A percentile compares a stretch with the other conserved stretches of the same genome.
phyloP scores from a whole-genome alignment of 2,329 filamentous ascomycete genomes.

The Neocucurbitaria cava region DNA sequence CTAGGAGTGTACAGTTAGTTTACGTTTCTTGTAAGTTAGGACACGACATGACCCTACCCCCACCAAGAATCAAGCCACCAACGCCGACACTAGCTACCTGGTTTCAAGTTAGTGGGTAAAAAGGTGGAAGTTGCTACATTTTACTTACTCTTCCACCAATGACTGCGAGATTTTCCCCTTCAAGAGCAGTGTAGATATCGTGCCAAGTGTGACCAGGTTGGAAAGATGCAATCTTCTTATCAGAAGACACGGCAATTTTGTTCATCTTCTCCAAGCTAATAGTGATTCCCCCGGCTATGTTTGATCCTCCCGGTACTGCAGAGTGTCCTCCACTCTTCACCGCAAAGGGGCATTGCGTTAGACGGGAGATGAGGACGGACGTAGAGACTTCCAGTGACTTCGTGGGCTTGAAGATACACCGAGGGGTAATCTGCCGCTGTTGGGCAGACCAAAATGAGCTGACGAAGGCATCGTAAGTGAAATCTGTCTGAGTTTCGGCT shows the following conservation, averaged over 20 bases:
- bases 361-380: conserved; percentile 18
- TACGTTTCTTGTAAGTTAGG: background rate
- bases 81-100: conserved; percentile 29
- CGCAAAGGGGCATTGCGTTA: conserved; percentile 47
- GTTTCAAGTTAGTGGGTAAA: background rate
- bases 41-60: conserved; percentile 14
- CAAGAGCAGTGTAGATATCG: conserved; percentile 42
- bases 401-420: conserved; percentile 24
- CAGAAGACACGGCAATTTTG: conserved; percentile 28
- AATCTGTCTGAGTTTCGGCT: conserved; percentile 16
- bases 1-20: conserved; percentile 1
- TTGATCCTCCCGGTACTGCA: conserved; percentile 49
- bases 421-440: conserved; percentile 17
- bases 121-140: background rate
- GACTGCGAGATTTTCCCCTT: conserved; percentile 28
- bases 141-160: conserved; percentile 38
- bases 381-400: conserved; percentile 20
- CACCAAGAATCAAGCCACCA: conserved; percentile 30
- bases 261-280: conserved; percentile 50
- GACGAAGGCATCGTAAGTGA: conserved; percentile 27
- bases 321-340: conserved; percentile 56
- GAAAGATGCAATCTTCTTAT: conserved; percentile 36
- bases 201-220: conserved; percentile 46
- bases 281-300: conserved; percentile 52
- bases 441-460: conserved; percentile 22